A percentile compares a stretch with the other conserved stretches of the same genome.
phyloP scores from a whole-genome alignment of 441 rosid species.

The Mallotus repandus region DNA sequence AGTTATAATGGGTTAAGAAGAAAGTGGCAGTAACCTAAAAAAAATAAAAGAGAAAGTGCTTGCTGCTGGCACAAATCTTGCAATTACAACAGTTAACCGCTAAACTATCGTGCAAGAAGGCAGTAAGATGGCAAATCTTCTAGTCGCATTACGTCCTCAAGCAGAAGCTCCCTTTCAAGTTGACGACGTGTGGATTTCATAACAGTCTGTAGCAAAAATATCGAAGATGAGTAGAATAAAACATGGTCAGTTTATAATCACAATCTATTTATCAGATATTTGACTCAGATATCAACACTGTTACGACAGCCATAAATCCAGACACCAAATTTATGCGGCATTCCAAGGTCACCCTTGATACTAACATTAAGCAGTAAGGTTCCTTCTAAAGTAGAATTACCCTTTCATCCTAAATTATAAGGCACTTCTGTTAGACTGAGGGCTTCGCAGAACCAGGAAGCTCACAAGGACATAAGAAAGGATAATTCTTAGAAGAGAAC shows the following conservation, averaged over 20 bases:
- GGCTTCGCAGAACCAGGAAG: background rate
- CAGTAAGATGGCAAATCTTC: conserved; percentile 84
- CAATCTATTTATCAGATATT: background rate
- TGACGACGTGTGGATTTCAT: conserved; percentile 94
- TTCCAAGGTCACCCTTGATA: too few relatives aligned
- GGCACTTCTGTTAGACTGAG: background rate
- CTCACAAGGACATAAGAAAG: background rate
- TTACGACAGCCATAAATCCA: too few relatives aligned
- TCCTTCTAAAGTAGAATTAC: background rate
- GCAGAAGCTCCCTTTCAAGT: conserved; percentile 84
- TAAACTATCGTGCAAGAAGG: conserved; percentile 56
- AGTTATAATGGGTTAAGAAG: conserved; percentile 19
- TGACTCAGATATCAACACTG: background rate
- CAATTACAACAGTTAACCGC: conserved; percentile 29
- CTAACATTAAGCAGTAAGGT: too few relatives aligned
- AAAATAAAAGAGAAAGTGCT: conserved; percentile 14
- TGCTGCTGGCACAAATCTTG: conserved; percentile 28
- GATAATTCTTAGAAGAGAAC: background rate
- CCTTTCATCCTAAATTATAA: background rate
- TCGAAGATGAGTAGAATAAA: background rate
- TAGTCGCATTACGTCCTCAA: conserved; percentile 59
- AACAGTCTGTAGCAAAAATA: conserved; percentile 56
- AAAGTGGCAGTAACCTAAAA: conserved; percentile 8
- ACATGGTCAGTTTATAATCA: background rate
- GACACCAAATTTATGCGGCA: too few relatives aligned